Base-by-base conservation (phyloP, 2,329 filamentous ascomycete species). In the Cordyceps cicadae region DNA sequence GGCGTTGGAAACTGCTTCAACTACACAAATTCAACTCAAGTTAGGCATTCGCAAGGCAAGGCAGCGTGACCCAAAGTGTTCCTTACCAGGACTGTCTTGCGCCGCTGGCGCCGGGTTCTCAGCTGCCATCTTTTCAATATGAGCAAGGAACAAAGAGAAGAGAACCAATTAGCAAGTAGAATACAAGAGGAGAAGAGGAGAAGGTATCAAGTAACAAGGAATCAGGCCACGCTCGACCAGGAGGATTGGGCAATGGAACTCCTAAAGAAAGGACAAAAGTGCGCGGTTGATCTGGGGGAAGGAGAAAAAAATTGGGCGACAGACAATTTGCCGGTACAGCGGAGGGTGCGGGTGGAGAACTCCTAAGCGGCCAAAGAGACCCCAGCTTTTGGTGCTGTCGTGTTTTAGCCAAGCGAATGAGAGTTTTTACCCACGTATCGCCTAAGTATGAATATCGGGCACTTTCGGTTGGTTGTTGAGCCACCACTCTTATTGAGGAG, bases 1-100 rank as follows among this genome's bases (percentile, higher is more conserved):
- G 56, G 62, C 57, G 60, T 70, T 69, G 61, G 68, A 65, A 59
- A 64, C 60, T 62, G 63, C 63, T 62, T 66, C 62, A 57, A 62
- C 67, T 68, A 29, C 58, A 37, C 54, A 64, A 59, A 65, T 60
- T 62, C 59, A 62, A 55, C 37, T 43, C 29, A 24, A 29, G 4
- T 26, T 9, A 24, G 5, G n/a, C 21, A n/a, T 19, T 51, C 12
- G 41, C 34, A n/a, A 45, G 17, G 5, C 5, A 34, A 54, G 55
- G 11, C 15, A 15, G 9, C 17, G 53, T 24, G 26, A 49, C 6
- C 32, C 21, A 32, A 37, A 17, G 48, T 51, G 12, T n/a, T 59
- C 12, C 34, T 43, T 57, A 62, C 61, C 56, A 26, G 61, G 46
- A 49, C 26, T 48, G 19, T 50, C 61, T 11, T 34, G 54, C 43